Conservation (phyloP, 306 rosid genomes). For the Medicago ruthenica region DNA sequence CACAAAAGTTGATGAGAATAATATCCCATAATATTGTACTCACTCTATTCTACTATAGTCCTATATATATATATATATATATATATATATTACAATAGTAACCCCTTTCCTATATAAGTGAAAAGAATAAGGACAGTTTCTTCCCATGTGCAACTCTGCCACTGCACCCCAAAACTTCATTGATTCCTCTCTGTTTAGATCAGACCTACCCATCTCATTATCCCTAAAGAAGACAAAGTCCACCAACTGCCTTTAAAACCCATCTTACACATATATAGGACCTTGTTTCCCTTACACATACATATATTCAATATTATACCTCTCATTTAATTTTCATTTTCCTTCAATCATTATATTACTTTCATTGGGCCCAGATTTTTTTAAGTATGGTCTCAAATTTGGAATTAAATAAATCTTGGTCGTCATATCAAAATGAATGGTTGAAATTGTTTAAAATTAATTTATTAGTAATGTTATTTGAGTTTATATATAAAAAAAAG, state of each 20-base stretch:
- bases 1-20: constrained; percentile 14
- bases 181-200: constrained; percentile 49
- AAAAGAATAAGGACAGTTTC: constrained; percentile 55
- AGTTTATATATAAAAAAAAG: no score
- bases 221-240: constrained; percentile 62
- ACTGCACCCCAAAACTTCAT: constrained; percentile 54
- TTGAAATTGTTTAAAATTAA: background rate
- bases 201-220: constrained; percentile 68
- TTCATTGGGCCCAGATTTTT: no score
- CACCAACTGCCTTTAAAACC: constrained; percentile 57
- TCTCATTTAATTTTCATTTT: background rate
- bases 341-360: background rate
- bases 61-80: background rate
- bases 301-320: constrained; percentile 11
- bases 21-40: constrained; percentile 36
- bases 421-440: background rate
- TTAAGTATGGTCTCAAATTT: background rate
- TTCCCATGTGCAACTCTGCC: constrained; percentile 74
- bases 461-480: background rate
- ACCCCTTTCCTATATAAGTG: constrained; percentile 27
- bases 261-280: constrained; percentile 50
- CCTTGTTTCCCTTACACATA: constrained; percentile 49
- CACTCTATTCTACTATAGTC: background rate
- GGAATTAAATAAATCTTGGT: background rate
- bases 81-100: background rate